These are phyloP conservation scores for Cladorrhinum samala DNA, from an alignment of 495 filamentous ascomycete species.

Conservation along the genomic window DNA sequence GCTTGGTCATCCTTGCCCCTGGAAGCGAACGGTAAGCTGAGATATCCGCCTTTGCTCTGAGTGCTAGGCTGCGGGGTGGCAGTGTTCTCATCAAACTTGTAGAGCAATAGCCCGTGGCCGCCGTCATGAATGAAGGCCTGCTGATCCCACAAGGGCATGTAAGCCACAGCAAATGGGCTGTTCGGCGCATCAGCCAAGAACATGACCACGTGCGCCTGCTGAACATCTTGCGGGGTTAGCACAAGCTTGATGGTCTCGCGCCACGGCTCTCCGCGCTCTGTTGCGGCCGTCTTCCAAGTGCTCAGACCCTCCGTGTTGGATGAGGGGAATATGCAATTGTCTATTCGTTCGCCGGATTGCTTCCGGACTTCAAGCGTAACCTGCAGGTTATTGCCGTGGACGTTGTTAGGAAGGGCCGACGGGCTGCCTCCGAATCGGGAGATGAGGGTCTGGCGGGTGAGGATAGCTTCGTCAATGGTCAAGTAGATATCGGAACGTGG, in stretches of 20 bases:
- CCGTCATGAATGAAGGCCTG: slow-evolving; percentile 90
- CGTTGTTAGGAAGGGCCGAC: slow-evolving; percentile 54
- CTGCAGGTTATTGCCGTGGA: slow-evolving; percentile 70
- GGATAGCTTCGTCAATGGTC: slow-evolving; percentile 65
- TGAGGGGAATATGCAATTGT: slow-evolving; percentile 79
- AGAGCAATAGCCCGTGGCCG: slow-evolving; percentile 70
- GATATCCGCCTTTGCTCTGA: slow-evolving; percentile 70
- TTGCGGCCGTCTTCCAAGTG: slow-evolving; percentile 80
- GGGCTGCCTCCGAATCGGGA: slow-evolving; percentile 74
- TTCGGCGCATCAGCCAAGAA: slow-evolving; percentile 76
- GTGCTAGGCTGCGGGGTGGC: slow-evolving; percentile 43
- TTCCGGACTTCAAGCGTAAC: slow-evolving; percentile 83
- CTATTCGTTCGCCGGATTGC: slow-evolving; percentile 69
- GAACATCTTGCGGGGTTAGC: slow-evolving; percentile 73
- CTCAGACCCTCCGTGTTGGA: slow-evolving; percentile 69
- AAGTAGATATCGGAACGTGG: slow-evolving; percentile 91
- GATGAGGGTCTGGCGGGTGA: slow-evolving; percentile 72
- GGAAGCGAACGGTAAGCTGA: slow-evolving; percentile 72
- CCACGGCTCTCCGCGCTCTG: slow-evolving; percentile 74
- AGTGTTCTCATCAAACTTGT: slow-evolving; percentile 86
- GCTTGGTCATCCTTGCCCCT: slow-evolving; percentile 58
- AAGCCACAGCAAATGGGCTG: slow-evolving; percentile 81
- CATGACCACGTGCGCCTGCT: slow-evolving; percentile 81
- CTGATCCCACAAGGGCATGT: slow-evolving; percentile 90
- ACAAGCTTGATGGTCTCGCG: slow-evolving; percentile 79